Percentiles rank a stretch among this genome's conserved stretches.
Evolutionary conservation across 2,329 filamentous ascomycete species (phyloP).

Genomic region (Xylariales sp.): DNA sequence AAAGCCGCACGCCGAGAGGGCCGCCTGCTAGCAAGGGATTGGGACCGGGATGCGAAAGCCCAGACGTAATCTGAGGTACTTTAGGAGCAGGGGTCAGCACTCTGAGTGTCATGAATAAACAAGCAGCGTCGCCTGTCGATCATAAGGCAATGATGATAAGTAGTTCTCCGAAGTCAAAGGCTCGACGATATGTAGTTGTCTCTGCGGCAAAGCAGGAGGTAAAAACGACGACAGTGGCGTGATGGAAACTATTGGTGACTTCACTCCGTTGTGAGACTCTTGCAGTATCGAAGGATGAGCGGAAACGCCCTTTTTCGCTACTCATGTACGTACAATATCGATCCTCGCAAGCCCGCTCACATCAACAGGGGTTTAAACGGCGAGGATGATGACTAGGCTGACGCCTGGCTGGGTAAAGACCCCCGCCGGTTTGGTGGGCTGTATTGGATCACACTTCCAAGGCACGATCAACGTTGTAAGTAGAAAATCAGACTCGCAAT

Average conservation of each 20-base stretch:
- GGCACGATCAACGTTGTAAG: neutral
- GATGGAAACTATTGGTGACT: conserved; percentile 6
- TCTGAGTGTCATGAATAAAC: neutral
- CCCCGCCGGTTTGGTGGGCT: neutral
- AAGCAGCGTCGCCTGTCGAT: neutral
- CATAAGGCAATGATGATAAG: no score
- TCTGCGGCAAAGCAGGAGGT: no score
- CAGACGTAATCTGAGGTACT: conserved; percentile 16
- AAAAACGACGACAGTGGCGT: no score
- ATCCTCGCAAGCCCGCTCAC: neutral
- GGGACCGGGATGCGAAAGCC: conserved; percentile 18
- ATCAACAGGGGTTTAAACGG: neutral
- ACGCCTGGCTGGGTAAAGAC: neutral
- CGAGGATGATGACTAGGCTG: conserved; percentile 3
- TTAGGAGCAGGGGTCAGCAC: neutral
- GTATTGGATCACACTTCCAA: neutral
- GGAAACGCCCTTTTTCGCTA: neutral
- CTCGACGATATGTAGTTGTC: no score
- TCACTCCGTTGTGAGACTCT: no score
- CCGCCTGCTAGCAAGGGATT: conserved; percentile 4
- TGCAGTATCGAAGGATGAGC: neutral
- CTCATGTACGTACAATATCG: neutral
- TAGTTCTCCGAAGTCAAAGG: no score
- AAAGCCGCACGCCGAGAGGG: conserved; percentile 11
- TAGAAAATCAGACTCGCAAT: neutral